Evolutionary conservation across 495 filamentous ascomycete genomes (phyloP), one percentile per base, ranked within the genome.

Genomic region (Hapsidospora chrysogenum): DNA sequence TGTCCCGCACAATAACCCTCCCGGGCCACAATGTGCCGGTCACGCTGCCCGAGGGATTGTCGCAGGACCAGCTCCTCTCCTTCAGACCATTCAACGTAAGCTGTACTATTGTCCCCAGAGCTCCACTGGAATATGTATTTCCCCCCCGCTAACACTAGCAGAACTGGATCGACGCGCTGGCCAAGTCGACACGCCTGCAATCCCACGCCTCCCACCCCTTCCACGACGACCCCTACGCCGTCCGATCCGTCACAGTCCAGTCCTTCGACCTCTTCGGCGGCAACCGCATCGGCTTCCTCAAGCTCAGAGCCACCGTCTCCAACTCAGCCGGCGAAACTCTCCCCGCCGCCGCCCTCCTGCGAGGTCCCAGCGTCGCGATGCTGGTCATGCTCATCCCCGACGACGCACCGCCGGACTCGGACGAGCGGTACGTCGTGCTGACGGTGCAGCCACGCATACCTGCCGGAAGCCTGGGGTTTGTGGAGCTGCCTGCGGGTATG

Each of bases 401-500:
- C 41, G 80, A 85, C 48, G 57, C 66, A 1, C 45, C 57, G 0
- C 46, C 54, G 4, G 59, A 66, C 15, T 36, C 33, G 3, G 50
- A 51, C 0, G 72, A 80, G 37, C 78, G 80, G 47, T 67, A 76
- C 42, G 83, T 74, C 2, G 58, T 92, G 17, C 53, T 94, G 23
- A 86, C 85, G 1, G 63, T 92, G 20, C 86, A 94, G 49, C 78
- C 85, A 17, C 78, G 85, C 23, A 65, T 92, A 14, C 70, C 86
- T 0, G 81, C 79, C 8, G 84, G 80, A 0, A 78, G 74, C 4
- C 57, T 94, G 7, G 64, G 66, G 7, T 76, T 92, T 43, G 58
- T 76, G 9, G 85, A 94, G 50, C 60, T 94, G 14, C 85, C 85
- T 0, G 85, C 85, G 0, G 85, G 85, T 4, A 92, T 93, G 84